Conservation (phyloP, 305 asterid genomes). For the Fraxinus greggii region DNA sequence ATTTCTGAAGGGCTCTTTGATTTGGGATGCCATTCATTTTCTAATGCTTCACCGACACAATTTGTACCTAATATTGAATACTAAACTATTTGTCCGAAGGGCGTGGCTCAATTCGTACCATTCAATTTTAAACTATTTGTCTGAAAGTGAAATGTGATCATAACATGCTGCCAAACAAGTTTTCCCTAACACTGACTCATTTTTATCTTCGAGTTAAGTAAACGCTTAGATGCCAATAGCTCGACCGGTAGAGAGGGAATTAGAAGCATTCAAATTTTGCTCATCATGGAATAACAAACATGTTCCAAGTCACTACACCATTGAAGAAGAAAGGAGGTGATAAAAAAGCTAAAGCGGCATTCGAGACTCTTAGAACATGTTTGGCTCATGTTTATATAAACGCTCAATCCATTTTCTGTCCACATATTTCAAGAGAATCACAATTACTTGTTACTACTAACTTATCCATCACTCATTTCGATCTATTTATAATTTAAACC, state of each 20-base stretch:
- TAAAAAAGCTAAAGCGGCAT: slow-evolving; percentile 18
- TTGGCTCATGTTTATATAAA: not conserved
- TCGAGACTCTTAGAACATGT: slow-evolving; percentile 25
- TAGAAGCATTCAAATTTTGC: not conserved
- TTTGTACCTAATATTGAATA: not conserved
- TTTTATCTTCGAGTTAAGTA: not conserved
- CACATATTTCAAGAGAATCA: not conserved
- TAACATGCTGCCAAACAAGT: slow-evolving; percentile 31
- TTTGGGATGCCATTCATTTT: not conserved
- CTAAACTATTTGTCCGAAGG: not conserved
- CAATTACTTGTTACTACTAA: not conserved
- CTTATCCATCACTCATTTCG: not conserved
- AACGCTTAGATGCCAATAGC: not conserved
- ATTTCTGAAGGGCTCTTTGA: not conserved
- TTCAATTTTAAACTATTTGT: not conserved
- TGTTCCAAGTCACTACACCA: not conserved
- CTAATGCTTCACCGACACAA: slow-evolving; percentile 3
- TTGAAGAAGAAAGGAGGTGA: not conserved
- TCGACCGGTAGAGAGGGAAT: not conserved
- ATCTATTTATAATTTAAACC: not conserved
- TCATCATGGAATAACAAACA: not conserved
- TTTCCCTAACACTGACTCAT: not conserved
- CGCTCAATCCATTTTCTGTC: not conserved
- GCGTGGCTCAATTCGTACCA: not conserved
- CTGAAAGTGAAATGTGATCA: slow-evolving; percentile 22